Evolutionary conservation across 2,329 filamentous ascomycete genomes (phyloP).

Genomic region (Monosporascus ibericus): DNA sequence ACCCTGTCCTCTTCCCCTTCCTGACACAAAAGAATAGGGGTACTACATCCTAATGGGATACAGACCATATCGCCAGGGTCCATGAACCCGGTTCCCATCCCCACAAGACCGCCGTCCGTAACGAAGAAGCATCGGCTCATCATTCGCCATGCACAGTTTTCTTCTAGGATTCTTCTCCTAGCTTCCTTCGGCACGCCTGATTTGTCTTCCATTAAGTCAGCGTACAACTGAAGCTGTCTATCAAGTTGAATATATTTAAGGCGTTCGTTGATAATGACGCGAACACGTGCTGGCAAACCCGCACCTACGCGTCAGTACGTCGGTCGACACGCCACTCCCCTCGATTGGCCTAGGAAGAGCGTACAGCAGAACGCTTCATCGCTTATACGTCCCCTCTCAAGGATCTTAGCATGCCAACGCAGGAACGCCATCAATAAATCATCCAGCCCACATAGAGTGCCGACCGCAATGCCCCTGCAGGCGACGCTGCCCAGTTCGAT

Average conservation of each 20-base stretch:
- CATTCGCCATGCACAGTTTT: slow-evolving; percentile 14
- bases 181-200: neutral
- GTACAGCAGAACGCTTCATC: slow-evolving; percentile 23
- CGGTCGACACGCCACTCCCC: slow-evolving; percentile 6
- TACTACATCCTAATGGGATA: slow-evolving; percentile 29
- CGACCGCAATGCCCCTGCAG: slow-evolving; percentile 20
- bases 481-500: slow-evolving; percentile 24
- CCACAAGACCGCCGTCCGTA: slow-evolving; percentile 17
- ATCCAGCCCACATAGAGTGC: slow-evolving; percentile 19
- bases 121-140: slow-evolving; percentile 20
- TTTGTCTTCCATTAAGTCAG: neutral
- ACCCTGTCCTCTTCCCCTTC: slow-evolving; percentile 23
- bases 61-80: slow-evolving; percentile 22
- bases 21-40: slow-evolving; percentile 24
- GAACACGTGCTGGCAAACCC: slow-evolving; percentile 15
- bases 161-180: slow-evolving; percentile 7
- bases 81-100: slow-evolving; percentile 28
- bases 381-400: slow-evolving; percentile 6
- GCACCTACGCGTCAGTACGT: slow-evolving; percentile 12
- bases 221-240: slow-evolving; percentile 5
- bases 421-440: slow-evolving; percentile 32
- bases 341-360: slow-evolving; percentile 22
- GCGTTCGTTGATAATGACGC: slow-evolving; percentile 11
- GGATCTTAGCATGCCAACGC: slow-evolving; percentile 26
- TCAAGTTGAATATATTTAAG: slow-evolving; percentile 13